Conservation (phyloP, 106 monocot genomes). For the Phalaenopsis equestris region DNA sequence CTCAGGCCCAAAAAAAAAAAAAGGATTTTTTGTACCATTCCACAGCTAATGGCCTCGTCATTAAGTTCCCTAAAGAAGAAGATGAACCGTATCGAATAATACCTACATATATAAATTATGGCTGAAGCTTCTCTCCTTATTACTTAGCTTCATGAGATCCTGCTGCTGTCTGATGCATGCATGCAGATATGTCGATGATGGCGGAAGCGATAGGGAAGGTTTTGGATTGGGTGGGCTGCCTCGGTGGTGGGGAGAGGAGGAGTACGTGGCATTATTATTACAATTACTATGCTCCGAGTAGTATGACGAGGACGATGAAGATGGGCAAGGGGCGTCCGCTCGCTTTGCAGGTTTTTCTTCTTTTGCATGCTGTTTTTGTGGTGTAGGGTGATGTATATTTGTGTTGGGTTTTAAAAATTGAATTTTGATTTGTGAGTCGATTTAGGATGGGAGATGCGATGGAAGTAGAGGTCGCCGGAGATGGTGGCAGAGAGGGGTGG, state of each 20-base stretch:
- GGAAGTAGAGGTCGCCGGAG: too few relatives aligned
- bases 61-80: background rate
- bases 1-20: background rate
- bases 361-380: background rate
- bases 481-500: too few relatives aligned
- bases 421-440: too few relatives aligned
- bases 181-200: slow-evolving; percentile 5
- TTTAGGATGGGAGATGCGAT: too few relatives aligned
- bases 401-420: too few relatives aligned
- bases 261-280: slow-evolving; percentile 10
- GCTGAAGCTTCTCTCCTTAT: background rate
- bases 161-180: background rate
- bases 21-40: background rate
- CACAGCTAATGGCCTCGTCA: background rate
- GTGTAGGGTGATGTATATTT: slow-evolving; percentile 21
- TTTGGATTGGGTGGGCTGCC: slow-evolving; percentile 20
- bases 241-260: slow-evolving; percentile 10
- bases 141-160: background rate
- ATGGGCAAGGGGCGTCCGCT: slow-evolving; percentile 47
- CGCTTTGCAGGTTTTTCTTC: slow-evolving; percentile 60
- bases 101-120: background rate
- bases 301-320: slow-evolving; percentile 3
- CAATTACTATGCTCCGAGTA: slow-evolving; percentile 10
- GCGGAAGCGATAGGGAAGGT: slow-evolving; percentile 22
- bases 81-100: background rate